Evolutionary conservation across 2,329 filamentous ascomycete species (phyloP).

Genomic region (Penicillium sp.): DNA sequence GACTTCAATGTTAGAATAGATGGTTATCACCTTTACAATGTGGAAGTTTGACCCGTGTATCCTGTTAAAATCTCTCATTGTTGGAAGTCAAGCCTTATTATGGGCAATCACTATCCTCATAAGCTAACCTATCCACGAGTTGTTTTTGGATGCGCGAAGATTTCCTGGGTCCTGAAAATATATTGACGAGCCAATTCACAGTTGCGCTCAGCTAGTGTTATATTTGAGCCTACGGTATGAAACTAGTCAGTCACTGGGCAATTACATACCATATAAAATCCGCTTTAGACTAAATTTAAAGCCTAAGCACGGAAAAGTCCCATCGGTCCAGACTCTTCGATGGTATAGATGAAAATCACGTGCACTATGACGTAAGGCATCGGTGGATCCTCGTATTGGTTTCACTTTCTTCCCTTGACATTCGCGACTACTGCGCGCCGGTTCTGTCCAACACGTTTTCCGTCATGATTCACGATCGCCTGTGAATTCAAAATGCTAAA

Average conservation of each 20-base stretch:
- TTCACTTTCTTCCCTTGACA: background rate
- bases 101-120: too few relatives aligned
- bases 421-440: slow-evolving; percentile 1
- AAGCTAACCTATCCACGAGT: too few relatives aligned
- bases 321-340: background rate
- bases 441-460: background rate
- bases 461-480: slow-evolving; percentile 4
- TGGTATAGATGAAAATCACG: background rate
- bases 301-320: background rate
- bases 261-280: background rate
- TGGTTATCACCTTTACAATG: background rate
- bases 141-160: too few relatives aligned
- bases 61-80: too few relatives aligned
- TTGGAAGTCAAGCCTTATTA: too few relatives aligned
- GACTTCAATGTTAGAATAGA: background rate
- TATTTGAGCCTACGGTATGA: too few relatives aligned
- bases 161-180: too few relatives aligned
- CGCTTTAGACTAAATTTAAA: background rate
- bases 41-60: too few relatives aligned
- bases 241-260: too few relatives aligned
- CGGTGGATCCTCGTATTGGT: background rate
- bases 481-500: slow-evolving; percentile 39
- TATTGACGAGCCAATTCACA: too few relatives aligned
- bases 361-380: slow-evolving; percentile 4
- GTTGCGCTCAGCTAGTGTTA: too few relatives aligned